These are phyloP conservation scores for Triticum urartu DNA, from an alignment of 176 grass and related monocot genomes.

Conservation along the genomic window DNA sequence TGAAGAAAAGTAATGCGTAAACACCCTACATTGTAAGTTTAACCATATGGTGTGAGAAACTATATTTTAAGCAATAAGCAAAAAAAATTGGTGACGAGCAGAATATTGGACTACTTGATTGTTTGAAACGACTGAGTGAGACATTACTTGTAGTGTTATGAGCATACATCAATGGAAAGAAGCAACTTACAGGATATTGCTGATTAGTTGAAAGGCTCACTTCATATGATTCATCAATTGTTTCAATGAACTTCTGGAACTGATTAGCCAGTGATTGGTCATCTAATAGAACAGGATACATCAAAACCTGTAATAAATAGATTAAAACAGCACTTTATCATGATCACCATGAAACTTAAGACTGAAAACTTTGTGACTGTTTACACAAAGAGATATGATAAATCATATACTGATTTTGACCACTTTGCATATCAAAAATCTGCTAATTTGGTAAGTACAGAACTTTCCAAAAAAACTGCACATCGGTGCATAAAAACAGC, in stretches of 20 bases:
- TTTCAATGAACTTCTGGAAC: slow-evolving; percentile 89
- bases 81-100: slow-evolving; percentile 18
- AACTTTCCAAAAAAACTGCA: not conserved
- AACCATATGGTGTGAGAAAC: slow-evolving; percentile 26
- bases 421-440: slow-evolving; percentile 1
- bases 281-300: slow-evolving; percentile 77
- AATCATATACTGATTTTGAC: not conserved
- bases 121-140: not conserved
- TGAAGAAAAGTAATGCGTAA: slow-evolving; percentile 90
- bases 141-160: not conserved
- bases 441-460: slow-evolving; percentile 7
- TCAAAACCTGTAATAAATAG: slow-evolving; percentile 65
- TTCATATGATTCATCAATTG: slow-evolving; percentile 78
- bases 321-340: slow-evolving; percentile 1
- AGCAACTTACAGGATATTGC: slow-evolving; percentile 80
- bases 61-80: slow-evolving; percentile 2
- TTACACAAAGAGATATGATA: slow-evolving; percentile 11
- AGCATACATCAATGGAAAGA: not conserved
- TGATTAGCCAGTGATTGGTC: slow-evolving; percentile 77
- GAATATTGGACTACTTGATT: not conserved
- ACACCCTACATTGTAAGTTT: slow-evolving; percentile 62
- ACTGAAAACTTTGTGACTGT: not conserved
- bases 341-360: slow-evolving; percentile 15
- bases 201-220: slow-evolving; percentile 88
- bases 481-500: not conserved